Evolutionary conservation across 1,139 yeast species (phyloP).

Genomic region (Scheffersomyces lignicola): DNA sequence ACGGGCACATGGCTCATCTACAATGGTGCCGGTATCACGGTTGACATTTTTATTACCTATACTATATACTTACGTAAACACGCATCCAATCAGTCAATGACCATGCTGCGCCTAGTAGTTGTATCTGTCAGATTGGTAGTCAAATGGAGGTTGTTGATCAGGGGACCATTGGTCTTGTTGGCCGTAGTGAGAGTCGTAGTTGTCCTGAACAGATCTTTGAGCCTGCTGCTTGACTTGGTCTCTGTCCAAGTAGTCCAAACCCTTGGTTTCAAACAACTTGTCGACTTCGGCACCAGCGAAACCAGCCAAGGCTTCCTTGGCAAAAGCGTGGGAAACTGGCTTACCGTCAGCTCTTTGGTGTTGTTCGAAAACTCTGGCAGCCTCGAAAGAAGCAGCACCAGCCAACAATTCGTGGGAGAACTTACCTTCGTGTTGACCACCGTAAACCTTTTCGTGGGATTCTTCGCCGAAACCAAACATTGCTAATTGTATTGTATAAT

Average conservation of each 20-base stretch:
- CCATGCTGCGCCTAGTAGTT: slow-evolving; percentile 2
- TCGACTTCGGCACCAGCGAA: slow-evolving; percentile 35
- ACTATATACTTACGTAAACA: no score
- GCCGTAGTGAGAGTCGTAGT: slow-evolving; percentile 33
- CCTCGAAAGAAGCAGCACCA: slow-evolving; percentile 37
- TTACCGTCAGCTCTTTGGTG: slow-evolving; percentile 34
- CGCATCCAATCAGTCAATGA: no score
- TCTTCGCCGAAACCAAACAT: slow-evolving; percentile 31
- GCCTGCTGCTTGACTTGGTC: slow-evolving; percentile 27
- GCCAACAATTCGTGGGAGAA: slow-evolving; percentile 34
- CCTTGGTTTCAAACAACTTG: slow-evolving; percentile 35
- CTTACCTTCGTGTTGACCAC: slow-evolving; percentile 30
- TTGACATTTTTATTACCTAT: no score
- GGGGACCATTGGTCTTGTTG: slow-evolving; percentile 28
- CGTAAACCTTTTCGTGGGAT: slow-evolving; percentile 47
- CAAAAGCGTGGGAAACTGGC: slow-evolving; percentile 31
- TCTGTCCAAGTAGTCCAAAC: slow-evolving; percentile 34
- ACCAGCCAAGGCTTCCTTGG: slow-evolving; percentile 31
- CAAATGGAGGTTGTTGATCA: slow-evolving; percentile 26
- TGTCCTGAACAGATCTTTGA: slow-evolving; percentile 17
- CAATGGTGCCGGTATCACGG: no score
- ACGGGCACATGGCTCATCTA: no score
- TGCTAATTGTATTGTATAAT: slow-evolving; percentile 3
- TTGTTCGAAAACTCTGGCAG: slow-evolving; percentile 32
- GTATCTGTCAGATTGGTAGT: slow-evolving; percentile 17